Base-by-base conservation (phyloP, 106 monocot species). In the Chionographis japonica region DNA sequence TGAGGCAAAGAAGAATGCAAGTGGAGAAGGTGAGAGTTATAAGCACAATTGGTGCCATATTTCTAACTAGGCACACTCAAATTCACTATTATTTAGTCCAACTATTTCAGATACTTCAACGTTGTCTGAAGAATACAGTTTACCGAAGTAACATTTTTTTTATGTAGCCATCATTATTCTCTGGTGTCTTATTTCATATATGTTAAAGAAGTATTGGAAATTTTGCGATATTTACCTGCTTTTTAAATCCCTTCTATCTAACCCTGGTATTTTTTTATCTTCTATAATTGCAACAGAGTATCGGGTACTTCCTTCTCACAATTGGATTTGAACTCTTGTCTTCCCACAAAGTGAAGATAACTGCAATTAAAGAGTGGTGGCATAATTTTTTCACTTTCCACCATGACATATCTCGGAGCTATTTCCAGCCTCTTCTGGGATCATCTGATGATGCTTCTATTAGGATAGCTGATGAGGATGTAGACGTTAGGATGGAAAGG, bases 401-500 rank as follows among this genome's bases (percentile, higher is more conserved):
- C 53, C 57, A 58, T 78, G 66, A 60, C 15, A 56, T 2, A 61
- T 60, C 85, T 9, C 65, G 75, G 18, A 74, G 56, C 62, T 69
- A 67, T 62, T 55, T 19, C 52, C 74, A 87, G 57, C 94, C 90
- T 78, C 82, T 94, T 65, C 49, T 87, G 53, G 84, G 71, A 50
- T 68, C 84, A 40, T 59, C 46, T 58, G 75, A 74, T 55, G 70
- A 77, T 52, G 5, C 41, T 54, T 64, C 59, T 16, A 18, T 63
- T 56, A 51, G 65, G 13, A 65, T 84, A 46, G 37, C 52, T 70
- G 82, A 87, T 78, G 94, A 94, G 53, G 94, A 94, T 80, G 37
- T 72, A 40, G 90, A 94, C 73, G 94, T 94, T 40, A 68, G n/a
- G 77, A 72, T 77, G 53, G 94, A 94, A 76, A 71, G 90, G 68